Percentiles rank a stretch among this genome's conserved stretches.
Evolutionary conservation across 2,329 filamentous ascomycete genomes (phyloP).

Genomic region (Tolypocladium sp.): DNA sequence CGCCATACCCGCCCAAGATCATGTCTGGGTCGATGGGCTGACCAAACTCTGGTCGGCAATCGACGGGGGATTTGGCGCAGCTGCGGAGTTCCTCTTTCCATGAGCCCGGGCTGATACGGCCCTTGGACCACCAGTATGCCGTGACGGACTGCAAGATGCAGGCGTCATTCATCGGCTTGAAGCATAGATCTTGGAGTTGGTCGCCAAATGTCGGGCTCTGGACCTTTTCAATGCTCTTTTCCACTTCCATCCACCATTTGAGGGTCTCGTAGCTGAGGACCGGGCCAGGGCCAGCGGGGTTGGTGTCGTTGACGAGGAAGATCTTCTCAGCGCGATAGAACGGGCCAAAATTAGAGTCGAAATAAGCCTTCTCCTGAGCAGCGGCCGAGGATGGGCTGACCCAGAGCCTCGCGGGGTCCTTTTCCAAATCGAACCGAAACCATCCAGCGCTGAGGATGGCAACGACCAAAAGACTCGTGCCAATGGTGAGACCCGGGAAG

Average conservation of each 20-base stretch:
- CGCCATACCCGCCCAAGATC: constrained; percentile 72
- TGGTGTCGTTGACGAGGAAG: constrained; percentile 85
- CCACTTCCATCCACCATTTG: constrained; percentile 88
- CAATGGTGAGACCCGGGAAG: constrained; percentile 79
- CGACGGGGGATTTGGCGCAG: constrained; percentile 72
- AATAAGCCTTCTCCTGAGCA: constrained; percentile 87
- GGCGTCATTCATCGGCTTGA: constrained; percentile 81
- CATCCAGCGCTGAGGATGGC: constrained; percentile 76
- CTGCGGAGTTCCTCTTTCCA: constrained; percentile 67
- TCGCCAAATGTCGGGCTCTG: constrained; percentile 61
- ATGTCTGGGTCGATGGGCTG: constrained; percentile 81
- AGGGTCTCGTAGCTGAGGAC: constrained; percentile 85
- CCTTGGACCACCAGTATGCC: constrained; percentile 69
- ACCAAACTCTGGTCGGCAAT: constrained; percentile 79
- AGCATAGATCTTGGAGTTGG: constrained; percentile 77
- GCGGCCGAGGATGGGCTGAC: constrained; percentile 90
- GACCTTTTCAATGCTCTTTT: constrained; percentile 64
- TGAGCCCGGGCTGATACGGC: constrained; percentile 26
- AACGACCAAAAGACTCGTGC: constrained; percentile 64
- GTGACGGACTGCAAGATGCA: constrained; percentile 93
- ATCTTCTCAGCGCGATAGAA: constrained; percentile 93
- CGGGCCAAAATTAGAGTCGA: constrained; percentile 85
- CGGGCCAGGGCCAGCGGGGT: constrained; percentile 53
- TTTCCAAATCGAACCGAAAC: constrained; percentile 83
- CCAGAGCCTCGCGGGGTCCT: constrained; percentile 85